These are phyloP conservation scores for Volutella citrinella DNA, from an alignment of 2,329 filamentous ascomycete genomes.

Conservation along the genomic window DNA sequence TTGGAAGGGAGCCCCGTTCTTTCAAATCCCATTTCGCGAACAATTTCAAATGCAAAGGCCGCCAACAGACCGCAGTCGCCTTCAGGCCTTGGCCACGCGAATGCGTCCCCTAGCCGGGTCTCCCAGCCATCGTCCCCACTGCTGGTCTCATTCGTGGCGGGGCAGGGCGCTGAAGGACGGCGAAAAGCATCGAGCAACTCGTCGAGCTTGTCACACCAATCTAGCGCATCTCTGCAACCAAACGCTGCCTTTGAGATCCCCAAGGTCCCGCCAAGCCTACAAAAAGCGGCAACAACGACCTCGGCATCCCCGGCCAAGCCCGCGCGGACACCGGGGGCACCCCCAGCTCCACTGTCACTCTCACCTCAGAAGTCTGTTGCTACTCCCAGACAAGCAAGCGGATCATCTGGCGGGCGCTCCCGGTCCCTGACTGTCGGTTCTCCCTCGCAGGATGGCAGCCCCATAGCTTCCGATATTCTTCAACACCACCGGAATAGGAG, in stretches of 20 bases:
- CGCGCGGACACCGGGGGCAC: slow-evolving; percentile 54
- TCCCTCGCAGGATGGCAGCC: slow-evolving; percentile 89
- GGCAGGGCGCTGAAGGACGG: slow-evolving; percentile 71
- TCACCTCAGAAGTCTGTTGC: slow-evolving; percentile 63
- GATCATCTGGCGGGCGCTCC: slow-evolving; percentile 65
- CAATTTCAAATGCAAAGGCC: slow-evolving; percentile 77
- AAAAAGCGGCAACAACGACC: slow-evolving; percentile 57
- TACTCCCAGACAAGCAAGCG: slow-evolving; percentile 60
- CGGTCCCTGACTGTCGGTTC: slow-evolving; percentile 92
- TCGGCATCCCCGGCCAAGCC: slow-evolving; percentile 54
- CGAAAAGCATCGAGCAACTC: slow-evolving; percentile 91
- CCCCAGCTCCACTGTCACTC: slow-evolving; percentile 47
- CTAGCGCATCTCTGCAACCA: slow-evolving; percentile 62
- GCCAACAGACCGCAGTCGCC: slow-evolving; percentile 81
- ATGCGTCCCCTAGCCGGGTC: slow-evolving; percentile 80
- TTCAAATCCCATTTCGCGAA: slow-evolving; percentile 76
- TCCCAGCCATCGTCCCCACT: slow-evolving; percentile 70
- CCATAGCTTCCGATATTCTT: slow-evolving; percentile 65
- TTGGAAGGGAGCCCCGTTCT: slow-evolving; percentile 84
- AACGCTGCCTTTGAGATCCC: slow-evolving; percentile 70
- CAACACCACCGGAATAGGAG: slow-evolving; percentile 83
- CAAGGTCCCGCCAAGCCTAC: slow-evolving; percentile 56
- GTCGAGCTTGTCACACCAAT: slow-evolving; percentile 78
- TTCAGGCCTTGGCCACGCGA: slow-evolving; percentile 73
- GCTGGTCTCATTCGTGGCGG: slow-evolving; percentile 93